Evolutionary conservation across 805 yeast species (phyloP), one percentile per base, ranked within the genome.

Genomic region (Jamesozyma hellenica): DNA sequence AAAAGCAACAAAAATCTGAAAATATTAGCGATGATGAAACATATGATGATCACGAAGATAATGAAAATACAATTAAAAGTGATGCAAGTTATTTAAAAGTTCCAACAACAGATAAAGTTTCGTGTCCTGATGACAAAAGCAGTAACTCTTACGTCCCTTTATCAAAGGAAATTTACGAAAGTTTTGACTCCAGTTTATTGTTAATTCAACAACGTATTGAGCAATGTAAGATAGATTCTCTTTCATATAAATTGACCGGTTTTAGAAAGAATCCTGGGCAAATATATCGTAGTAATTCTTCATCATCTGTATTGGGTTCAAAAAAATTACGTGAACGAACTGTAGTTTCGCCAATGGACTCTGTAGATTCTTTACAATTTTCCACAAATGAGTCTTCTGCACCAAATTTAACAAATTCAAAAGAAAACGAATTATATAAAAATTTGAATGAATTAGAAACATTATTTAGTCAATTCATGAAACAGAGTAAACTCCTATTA

Each of bases 131-230:
- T 3, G 29, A 25, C 21, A 29, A 15, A 23, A 30, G 40, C 5
- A 29, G 26, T 17, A 19, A 38, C 4, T 19, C 14, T 16, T 48
- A 46, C 30, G 25, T 38, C 1, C 53, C 56, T 10, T 29, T 51
- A 26, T 51, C 58, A 1, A 38, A 41, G n/a, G 51, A 47, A 35
- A 41, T 46, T 4, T 52, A 49, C 32, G 43, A 38, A 14, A 46
- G 47, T 32, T 52, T 52, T 26, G 40, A 43, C 15, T 34, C 41
- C 6, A 53, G 48, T n/a, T 34, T 53, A 11, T 45, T 43, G 18
- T 25, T 52, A 8, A 49, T 57, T 19, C 52, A 52, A 41, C 58
- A 55, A 40, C 46, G 51, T 36, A 31, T 58, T 2, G 61, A 56
- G 30, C 44, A 47, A 26, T 56, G 60, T 35, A 56, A 54, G 32